A percentile compares a stretch with the other conserved stretches of the same genome.
Conservation (phyloP, 1,139 yeast species). For the Geotrichum australiense region DNA sequence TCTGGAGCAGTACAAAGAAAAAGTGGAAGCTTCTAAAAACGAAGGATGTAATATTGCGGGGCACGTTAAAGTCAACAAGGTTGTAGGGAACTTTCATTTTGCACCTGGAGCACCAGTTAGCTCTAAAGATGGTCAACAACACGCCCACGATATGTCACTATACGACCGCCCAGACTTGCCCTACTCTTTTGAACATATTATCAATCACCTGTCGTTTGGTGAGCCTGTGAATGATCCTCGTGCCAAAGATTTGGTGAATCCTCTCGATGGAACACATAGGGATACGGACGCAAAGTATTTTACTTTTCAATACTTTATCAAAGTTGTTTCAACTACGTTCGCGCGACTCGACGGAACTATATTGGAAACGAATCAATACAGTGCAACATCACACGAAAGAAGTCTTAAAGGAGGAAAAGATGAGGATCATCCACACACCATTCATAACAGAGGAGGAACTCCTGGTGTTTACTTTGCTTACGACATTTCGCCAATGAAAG, state of each 20-base stretch:
- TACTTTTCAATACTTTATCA: constrained; percentile 68
- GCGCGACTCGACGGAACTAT: constrained; percentile 47
- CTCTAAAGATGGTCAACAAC: constrained; percentile 40
- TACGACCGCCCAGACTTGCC: constrained; percentile 49
- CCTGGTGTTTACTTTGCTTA: constrained; percentile 86
- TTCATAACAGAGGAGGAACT: constrained; percentile 79
- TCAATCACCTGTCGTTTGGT: constrained; percentile 83
- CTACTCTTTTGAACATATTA: constrained; percentile 58
- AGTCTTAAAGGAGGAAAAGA: constrained; percentile 83
- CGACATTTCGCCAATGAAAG: constrained; percentile 90
- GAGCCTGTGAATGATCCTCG: constrained; percentile 1
- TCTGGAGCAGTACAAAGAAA: constrained; percentile 69
- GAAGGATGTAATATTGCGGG: constrained; percentile 92
- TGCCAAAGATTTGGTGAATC: constrained; percentile 44
- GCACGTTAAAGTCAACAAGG: constrained; percentile 69
- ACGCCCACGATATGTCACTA: constrained; percentile 77
- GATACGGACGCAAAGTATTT: constrained; percentile 49
- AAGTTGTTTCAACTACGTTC: constrained; percentile 85
- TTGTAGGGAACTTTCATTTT: constrained; percentile 86
- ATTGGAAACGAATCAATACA: constrained; percentile 85
- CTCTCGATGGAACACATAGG: constrained; percentile 55
- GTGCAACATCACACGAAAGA: constrained; percentile 85
- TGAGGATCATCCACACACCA: constrained; percentile 80
- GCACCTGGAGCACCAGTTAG: constrained; percentile 82
- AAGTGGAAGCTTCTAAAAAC: constrained; percentile 48